Conservation (phyloP, 1,284 basidiomycete genomes). For the Afroboletus lepidellus region DNA sequence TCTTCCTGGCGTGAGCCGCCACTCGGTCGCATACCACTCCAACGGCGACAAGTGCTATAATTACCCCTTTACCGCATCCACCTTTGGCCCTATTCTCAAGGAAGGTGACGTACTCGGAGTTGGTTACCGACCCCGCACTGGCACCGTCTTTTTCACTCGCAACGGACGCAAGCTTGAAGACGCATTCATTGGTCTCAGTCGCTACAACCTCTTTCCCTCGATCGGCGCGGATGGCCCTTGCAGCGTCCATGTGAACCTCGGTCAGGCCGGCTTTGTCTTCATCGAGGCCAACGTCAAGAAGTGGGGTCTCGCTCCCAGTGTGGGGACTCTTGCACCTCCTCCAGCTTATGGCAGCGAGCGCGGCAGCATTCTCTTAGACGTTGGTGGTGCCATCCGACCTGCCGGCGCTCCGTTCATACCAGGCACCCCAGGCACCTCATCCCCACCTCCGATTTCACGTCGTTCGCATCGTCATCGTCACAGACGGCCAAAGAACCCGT, state of each 20-base stretch:
- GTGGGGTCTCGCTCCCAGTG: constrained; percentile 94
- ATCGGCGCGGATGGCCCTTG: constrained; percentile 93
- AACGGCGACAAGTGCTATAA: constrained; percentile 98
- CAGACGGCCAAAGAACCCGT: constrained; percentile 47
- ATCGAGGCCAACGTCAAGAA: constrained; percentile 99
- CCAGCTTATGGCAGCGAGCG: constrained; percentile 94
- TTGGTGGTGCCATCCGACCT: constrained; percentile 64
- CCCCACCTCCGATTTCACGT: constrained; percentile 46
- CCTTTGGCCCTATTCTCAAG: constrained; percentile 84
- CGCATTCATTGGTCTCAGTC: constrained; percentile 84
- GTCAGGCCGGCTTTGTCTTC: constrained; percentile 95
- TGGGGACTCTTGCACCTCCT: constrained; percentile 91
- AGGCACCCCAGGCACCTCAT: constrained; percentile 48
- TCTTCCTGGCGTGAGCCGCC: constrained; percentile 83
- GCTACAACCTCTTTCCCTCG: constrained; percentile 92
- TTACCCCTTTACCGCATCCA: constrained; percentile 88
- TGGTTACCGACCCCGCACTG: constrained; percentile 89
- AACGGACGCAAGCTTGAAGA: constrained; percentile 95
- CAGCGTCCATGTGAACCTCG: constrained; percentile 92
- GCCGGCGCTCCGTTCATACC: constrained; percentile 39
- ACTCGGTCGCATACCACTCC: constrained; percentile 96
- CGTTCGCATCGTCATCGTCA: constrained; percentile 63
- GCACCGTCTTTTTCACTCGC: constrained; percentile 96
- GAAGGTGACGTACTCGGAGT: constrained; percentile 95
- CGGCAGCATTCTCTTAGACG: constrained; percentile 90